A percentile compares a stretch with the other conserved stretches of the same genome.
These are phyloP conservation scores for Mortierella sp. DNA, from an alignment of 371 early-diverging fungal genomes.

Conservation along the genomic window DNA sequence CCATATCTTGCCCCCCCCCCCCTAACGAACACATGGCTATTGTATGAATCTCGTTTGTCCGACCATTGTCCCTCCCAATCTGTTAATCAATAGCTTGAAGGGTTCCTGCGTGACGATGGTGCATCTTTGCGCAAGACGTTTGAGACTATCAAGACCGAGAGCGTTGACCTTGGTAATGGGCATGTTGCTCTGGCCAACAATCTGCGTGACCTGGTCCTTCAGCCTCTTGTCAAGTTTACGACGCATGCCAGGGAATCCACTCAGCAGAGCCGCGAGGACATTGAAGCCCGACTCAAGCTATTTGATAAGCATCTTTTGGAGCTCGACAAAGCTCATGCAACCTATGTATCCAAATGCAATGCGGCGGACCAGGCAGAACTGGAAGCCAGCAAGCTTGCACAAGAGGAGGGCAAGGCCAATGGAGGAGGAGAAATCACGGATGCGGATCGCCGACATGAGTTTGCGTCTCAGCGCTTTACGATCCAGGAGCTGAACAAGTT, in stretches of 20 bases:
- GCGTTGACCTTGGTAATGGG: slow-evolving; percentile 64
- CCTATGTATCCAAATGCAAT: slow-evolving; percentile 62
- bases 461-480: slow-evolving; percentile 51
- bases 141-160: slow-evolving; percentile 68
- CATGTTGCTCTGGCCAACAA: slow-evolving; percentile 66
- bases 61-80: too few species aligned
- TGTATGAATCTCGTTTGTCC: too few species aligned
- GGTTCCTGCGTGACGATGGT: slow-evolving; percentile 81
- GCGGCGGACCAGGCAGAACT: slow-evolving; percentile 63
- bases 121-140: slow-evolving; percentile 75
- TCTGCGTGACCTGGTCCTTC: slow-evolving; percentile 66
- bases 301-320: slow-evolving; percentile 65
- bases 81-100: slow-evolving; percentile 58
- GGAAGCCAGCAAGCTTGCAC: slow-evolving; percentile 39
- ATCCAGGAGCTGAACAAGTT: slow-evolving; percentile 55
- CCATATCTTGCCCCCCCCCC: too few species aligned
- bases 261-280: slow-evolving; percentile 66
- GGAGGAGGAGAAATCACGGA: slow-evolving; percentile 5
- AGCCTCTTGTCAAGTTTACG: slow-evolving; percentile 68
- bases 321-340: slow-evolving; percentile 57
- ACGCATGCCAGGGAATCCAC: slow-evolving; percentile 67
- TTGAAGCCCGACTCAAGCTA: slow-evolving; percentile 66
- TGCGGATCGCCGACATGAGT: slow-evolving; percentile 33
- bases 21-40: too few species aligned
- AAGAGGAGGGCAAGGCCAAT: slow-evolving; percentile 28